These are phyloP conservation scores for Gynostemma pentaphyllum DNA, from an alignment of 306 rosid genomes.

Conservation along the genomic window DNA sequence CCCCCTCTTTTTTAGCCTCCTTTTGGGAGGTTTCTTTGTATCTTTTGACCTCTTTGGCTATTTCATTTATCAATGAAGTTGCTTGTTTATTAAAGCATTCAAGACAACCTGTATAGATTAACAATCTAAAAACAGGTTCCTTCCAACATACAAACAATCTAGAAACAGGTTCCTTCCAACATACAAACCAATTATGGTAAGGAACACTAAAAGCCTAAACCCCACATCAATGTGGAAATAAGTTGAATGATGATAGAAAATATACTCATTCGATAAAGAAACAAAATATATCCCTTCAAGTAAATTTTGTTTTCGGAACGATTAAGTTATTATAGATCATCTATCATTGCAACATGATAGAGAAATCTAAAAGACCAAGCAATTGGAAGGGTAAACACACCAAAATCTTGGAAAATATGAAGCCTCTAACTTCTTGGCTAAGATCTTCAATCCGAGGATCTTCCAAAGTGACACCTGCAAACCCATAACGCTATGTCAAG, in stretches of 20 bases:
- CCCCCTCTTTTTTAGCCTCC: too few species aligned
- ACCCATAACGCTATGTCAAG: slow-evolving; percentile 9
- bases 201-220: not conserved
- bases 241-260: not conserved
- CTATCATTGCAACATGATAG: not conserved
- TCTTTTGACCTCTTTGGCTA: too few species aligned
- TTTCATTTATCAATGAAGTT: too few species aligned
- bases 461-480: slow-evolving; percentile 80
- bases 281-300: not conserved
- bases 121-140: not conserved
- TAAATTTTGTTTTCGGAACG: not conserved
- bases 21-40: too few species aligned
- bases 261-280: not conserved
- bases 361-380: not conserved
- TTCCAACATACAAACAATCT: not conserved
- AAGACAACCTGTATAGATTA: too few species aligned
- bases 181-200: not conserved
- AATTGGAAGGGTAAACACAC: slow-evolving; percentile 33
- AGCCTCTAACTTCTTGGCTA: slow-evolving; percentile 97
- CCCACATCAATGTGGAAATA: not conserved
- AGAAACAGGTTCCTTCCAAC: not conserved
- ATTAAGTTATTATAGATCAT: not conserved
- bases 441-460: slow-evolving; percentile 97
- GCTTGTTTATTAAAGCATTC: too few species aligned
- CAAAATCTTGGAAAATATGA: slow-evolving; percentile 91